Evolutionary conservation across 108 stramenopile genomes (phyloP), one percentile per base, ranked within the genome.

Genomic region (Nannochloropsis oceanica): DNA sequence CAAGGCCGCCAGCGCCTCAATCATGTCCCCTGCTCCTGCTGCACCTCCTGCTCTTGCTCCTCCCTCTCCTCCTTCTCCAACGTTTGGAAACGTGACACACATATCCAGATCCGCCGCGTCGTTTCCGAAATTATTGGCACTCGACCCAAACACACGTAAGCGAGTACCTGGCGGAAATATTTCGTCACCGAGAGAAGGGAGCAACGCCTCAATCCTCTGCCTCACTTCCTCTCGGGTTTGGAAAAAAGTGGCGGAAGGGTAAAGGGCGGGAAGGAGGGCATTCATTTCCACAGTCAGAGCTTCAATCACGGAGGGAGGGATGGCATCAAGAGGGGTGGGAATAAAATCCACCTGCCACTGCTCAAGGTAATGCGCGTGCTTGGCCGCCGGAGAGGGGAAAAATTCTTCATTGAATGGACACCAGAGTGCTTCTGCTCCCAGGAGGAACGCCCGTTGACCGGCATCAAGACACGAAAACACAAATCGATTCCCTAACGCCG

Each of bases 51-150:
- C 42, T 9, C 82, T 25, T 14, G 24, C 25, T 79, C 79, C 8
- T 11, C 59, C 44, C 59, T 43, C 81, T n/a, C n/a, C n/a, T n/a
- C n/a, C n/a, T n/a, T n/a, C n/a, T n/a, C n/a, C n/a, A n/a, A n/a
- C n/a, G n/a, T n/a, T n/a, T n/a, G 25, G 84, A 42, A 14, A 25
- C 8, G 86, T 14, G 14, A 86, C 79, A 82, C 92, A 92, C 91
- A 92, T 92, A 81, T 92, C 92, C 83, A 92, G 27, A 26, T 92
- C 92, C 44, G 91, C 80, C 80, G 34, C 43, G 42, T 87, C 90
- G 27, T 46, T 44, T 12, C 92, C 92, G 44, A 92, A 92, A n/a
- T 89, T 89, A 50, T 92, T 92, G 43, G 44, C 81, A 43, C 90
- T 92, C 18, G 89, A 90, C 10, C 91, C 92, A 85, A 92, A 92